Evolutionary conservation across 176 grass and related monocot species (phyloP).

Genomic region (Phragmites australis): DNA sequence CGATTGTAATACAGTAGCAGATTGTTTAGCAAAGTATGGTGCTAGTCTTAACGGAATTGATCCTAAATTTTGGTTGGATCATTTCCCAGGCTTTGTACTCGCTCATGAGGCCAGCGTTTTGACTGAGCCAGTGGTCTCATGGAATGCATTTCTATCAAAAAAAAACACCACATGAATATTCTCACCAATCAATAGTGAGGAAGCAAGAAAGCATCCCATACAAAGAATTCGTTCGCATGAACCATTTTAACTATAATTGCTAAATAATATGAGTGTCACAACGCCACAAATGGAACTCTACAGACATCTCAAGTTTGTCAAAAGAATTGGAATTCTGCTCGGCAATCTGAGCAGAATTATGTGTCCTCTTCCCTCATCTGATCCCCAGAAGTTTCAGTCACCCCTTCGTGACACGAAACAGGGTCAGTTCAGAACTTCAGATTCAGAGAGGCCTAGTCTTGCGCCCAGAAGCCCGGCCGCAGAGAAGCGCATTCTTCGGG

Average conservation of each 20-base stretch:
- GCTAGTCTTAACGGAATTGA: too few relatives aligned
- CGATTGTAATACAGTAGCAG: too few relatives aligned
- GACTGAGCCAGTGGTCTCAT: too few relatives aligned
- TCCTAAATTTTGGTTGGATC: too few relatives aligned
- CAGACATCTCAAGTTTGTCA: neutral
- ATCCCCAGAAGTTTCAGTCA: conserved; percentile 42
- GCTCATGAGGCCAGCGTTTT: too few relatives aligned
- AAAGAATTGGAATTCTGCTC: conserved; percentile 21
- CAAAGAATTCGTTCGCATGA: conserved; percentile 9
- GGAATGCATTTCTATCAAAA: too few relatives aligned
- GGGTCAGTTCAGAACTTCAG: conserved; percentile 7
- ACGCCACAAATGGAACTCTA: neutral
- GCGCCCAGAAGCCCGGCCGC: conserved; percentile 75
- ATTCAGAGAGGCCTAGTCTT: conserved; percentile 82
- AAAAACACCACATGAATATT: neutral
- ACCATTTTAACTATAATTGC: conserved; percentile 43
- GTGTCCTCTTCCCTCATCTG: neutral
- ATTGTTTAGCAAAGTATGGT: too few relatives aligned
- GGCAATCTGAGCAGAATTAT: conserved; percentile 29
- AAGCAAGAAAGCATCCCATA: conserved; percentile 22
- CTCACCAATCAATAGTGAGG: conserved; percentile 20
- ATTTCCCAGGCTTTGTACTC: too few relatives aligned
- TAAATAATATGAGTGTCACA: conserved; percentile 9
- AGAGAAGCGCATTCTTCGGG: conserved; percentile 86
- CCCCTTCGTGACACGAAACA: conserved; percentile 63